phyloP scores from a whole-genome alignment of 2,329 filamentous ascomycete species.

The Peltaster fructicola region DNA sequence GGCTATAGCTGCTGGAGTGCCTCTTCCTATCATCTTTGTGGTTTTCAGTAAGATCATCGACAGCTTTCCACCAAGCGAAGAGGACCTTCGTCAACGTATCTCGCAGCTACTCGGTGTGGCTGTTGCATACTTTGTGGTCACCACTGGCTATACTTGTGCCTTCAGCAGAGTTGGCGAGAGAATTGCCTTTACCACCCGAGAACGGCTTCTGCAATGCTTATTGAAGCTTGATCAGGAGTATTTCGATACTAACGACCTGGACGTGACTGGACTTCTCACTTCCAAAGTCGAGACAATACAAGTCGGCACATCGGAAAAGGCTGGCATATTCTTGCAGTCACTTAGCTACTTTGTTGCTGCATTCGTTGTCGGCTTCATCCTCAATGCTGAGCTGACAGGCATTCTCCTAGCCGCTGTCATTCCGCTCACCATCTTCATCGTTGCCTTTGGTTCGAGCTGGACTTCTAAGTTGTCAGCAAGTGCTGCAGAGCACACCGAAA shows the following conservation, averaged over 20 bases:
- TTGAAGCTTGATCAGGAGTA: conserved; percentile 35
- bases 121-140: conserved; percentile 31
- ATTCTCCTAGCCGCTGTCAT: conserved; percentile 30
- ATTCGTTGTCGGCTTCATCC: conserved; percentile 28
- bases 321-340: conserved; percentile 28
- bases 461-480: conserved; percentile 24
- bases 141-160: conserved; percentile 31
- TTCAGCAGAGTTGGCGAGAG: conserved; percentile 34
- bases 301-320: conserved; percentile 29
- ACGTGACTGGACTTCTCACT: conserved; percentile 29
- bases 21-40: conserved; percentile 24
- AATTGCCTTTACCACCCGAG: conserved; percentile 29
- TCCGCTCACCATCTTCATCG: conserved; percentile 28
- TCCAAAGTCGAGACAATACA: conserved; percentile 30
- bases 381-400: conserved; percentile 24
- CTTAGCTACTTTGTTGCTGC: conserved; percentile 29
- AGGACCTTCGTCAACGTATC: conserved; percentile 25
- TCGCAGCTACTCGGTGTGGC: conserved; percentile 28
- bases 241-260: conserved; percentile 32
- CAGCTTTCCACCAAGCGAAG: conserved; percentile 29
- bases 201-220: conserved; percentile 28
- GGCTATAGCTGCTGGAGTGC: conserved; percentile 23
- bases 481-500: conserved; percentile 22
- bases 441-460: conserved; percentile 24
- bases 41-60: conserved; percentile 34